Percentiles rank a stretch among this genome's conserved stretches.
These are phyloP conservation scores for Daldinia decipiens DNA, from an alignment of 495 filamentous ascomycete species.

Conservation along the genomic window DNA sequence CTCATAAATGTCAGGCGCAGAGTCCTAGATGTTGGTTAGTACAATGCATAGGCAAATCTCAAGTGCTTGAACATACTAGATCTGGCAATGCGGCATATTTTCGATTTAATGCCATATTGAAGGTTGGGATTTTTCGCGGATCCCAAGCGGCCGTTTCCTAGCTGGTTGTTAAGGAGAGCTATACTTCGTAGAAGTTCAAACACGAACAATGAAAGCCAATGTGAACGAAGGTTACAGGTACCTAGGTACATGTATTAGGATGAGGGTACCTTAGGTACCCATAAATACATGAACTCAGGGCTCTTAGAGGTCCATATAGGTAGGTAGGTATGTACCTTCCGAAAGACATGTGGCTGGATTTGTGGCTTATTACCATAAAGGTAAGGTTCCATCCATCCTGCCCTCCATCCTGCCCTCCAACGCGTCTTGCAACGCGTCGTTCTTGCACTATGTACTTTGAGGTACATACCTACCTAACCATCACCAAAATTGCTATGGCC, in stretches of 20 bases:
- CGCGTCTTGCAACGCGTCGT: slow-evolving; percentile 9
- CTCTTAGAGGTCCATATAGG: too few relatives aligned
- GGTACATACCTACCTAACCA: background rate
- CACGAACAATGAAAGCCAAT: background rate
- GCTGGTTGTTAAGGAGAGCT: background rate
- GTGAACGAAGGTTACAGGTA: background rate
- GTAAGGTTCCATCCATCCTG: too few relatives aligned
- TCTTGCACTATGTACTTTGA: slow-evolving; percentile 2
- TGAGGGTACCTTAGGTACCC: background rate
- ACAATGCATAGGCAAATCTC: slow-evolving; percentile 3
- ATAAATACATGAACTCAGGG: background rate
- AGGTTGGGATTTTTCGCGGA: background rate
- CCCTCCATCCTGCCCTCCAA: background rate
- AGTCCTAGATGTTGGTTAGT: slow-evolving; percentile 66
- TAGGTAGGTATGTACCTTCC: too few relatives aligned
- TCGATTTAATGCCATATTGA: slow-evolving; percentile 61
- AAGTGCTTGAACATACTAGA: slow-evolving; percentile 64
- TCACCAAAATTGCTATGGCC: background rate
- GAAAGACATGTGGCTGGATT: background rate
- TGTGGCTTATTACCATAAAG: slow-evolving; percentile 1
- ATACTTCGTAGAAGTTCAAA: background rate
- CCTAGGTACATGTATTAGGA: background rate
- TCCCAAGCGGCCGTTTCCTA: background rate
- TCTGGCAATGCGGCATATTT: slow-evolving; percentile 91
- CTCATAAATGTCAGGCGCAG: slow-evolving; percentile 93